phyloP scores from a whole-genome alignment of 2,329 filamentous ascomycete species.

The Fonsecaea monophora region DNA sequence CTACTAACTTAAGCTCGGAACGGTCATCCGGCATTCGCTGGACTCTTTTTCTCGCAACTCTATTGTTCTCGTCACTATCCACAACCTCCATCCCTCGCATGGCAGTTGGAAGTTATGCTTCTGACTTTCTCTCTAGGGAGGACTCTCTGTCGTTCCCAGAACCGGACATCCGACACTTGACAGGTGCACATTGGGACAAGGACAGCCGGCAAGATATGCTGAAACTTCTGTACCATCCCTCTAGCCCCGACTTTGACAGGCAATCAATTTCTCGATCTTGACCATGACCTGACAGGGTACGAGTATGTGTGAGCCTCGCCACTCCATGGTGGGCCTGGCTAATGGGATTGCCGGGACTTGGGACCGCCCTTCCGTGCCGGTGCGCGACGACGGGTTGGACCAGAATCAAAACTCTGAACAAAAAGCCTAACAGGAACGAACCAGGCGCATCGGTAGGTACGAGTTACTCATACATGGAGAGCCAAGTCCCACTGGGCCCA shows the following conservation, averaged over 20 bases:
- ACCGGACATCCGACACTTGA: background rate
- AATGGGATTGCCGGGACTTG: background rate
- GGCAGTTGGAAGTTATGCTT: background rate
- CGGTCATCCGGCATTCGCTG: background rate
- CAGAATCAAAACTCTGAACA: background rate
- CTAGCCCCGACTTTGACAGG: background rate
- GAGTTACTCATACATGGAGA: background rate
- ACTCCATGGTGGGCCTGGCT: background rate
- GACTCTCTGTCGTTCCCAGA: background rate
- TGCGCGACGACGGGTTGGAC: background rate
- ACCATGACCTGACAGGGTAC: background rate
- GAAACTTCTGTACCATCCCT: background rate
- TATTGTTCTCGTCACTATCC: background rate
- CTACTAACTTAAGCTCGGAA: background rate
- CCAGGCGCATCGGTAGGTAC: background rate
- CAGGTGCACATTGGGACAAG: background rate
- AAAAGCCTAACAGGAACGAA: background rate
- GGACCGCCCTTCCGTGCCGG: constrained; percentile 1
- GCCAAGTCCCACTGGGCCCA: background rate
- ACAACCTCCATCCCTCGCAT: background rate
- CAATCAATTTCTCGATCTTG: background rate
- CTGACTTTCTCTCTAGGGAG: background rate
- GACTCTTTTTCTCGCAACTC: background rate
- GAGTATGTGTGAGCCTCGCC: background rate
- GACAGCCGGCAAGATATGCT: background rate